A percentile compares a stretch with the other conserved stretches of the same genome.
Evolutionary conservation across 805 yeast genomes (phyloP).

Genomic region (Barnettozyma siamensis): DNA sequence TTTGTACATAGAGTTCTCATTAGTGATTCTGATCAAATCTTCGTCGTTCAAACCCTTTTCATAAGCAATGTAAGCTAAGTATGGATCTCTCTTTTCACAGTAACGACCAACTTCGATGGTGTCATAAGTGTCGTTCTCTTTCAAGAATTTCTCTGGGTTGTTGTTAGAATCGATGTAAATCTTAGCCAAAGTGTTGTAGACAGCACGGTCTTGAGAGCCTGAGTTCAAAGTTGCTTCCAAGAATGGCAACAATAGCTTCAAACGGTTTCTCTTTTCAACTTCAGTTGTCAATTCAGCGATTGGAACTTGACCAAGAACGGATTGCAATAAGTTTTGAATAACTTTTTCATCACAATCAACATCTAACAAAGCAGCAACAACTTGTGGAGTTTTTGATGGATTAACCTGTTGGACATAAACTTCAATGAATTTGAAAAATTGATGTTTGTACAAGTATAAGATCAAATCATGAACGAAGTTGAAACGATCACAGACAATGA

Average conservation of each 20-base stretch:
- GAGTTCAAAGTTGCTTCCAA: conserved; percentile 80
- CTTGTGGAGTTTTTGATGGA: conserved; percentile 94
- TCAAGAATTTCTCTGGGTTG: conserved; percentile 93
- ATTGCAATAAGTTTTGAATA: conserved; percentile 70
- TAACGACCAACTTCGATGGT: conserved; percentile 95
- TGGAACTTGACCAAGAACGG: conserved; percentile 94
- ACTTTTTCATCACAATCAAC: conserved; percentile 94
- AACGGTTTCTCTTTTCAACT: conserved; percentile 94
- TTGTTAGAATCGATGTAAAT: conserved; percentile 97
- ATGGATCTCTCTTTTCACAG: conserved; percentile 99
- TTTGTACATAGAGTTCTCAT: conserved; percentile 96
- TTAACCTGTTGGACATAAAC: conserved; percentile 97
- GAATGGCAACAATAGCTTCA: conserved; percentile 87
- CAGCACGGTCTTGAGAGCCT: conserved; percentile 86
- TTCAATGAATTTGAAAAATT: conserved; percentile 93
- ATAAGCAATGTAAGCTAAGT: conserved; percentile 94
- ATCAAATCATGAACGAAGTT: conserved; percentile 90
- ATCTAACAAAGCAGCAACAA: conserved; percentile 90
- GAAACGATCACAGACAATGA: conserved; percentile 92
- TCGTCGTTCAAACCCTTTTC: conserved; percentile 91
- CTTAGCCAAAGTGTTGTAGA: conserved; percentile 92
- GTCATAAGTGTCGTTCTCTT: conserved; percentile 85
- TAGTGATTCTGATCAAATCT: conserved; percentile 86
- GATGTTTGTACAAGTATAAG: conserved; percentile 89
- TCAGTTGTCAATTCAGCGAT: conserved; percentile 82